Percentiles rank a stretch among this genome's conserved stretches.
These are phyloP conservation scores for Platanus orientalis DNA, from an alignment of 164 flowering plant species.

Conservation along the genomic window DNA sequence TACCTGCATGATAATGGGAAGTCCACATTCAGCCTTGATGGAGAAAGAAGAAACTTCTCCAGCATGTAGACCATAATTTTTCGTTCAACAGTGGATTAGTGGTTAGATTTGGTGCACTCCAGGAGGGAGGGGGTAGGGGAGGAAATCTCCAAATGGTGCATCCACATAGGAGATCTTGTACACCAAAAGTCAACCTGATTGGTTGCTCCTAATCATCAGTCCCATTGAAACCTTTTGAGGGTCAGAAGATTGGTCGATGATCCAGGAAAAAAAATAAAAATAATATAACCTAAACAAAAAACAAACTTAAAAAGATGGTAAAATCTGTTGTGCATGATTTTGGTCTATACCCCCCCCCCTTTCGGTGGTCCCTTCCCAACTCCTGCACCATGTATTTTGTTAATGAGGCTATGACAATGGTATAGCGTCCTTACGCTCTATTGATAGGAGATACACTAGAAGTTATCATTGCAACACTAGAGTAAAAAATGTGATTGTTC, in stretches of 20 bases:
- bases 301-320: no score
- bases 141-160: not conserved
- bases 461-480: not conserved
- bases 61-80: not conserved
- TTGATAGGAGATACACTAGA: not conserved
- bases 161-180: not conserved
- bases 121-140: not conserved
- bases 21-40: not conserved
- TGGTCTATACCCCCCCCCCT: no score
- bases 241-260: no score
- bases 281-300: no score
- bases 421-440: not conserved
- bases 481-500: not conserved
- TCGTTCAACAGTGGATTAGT: not conserved
- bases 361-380: not conserved
- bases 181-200: not conserved
- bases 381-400: not conserved
- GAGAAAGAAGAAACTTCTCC: not conserved
- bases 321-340: no score
- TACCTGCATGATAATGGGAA: conserved; percentile 39
- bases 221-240: not conserved
- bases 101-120: not conserved
- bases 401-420: not conserved
- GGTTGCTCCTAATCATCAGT: not conserved
- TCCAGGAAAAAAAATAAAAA: no score